Conservation (phyloP, 768 basidiomycete genomes). For the Boletus edulis region DNA sequence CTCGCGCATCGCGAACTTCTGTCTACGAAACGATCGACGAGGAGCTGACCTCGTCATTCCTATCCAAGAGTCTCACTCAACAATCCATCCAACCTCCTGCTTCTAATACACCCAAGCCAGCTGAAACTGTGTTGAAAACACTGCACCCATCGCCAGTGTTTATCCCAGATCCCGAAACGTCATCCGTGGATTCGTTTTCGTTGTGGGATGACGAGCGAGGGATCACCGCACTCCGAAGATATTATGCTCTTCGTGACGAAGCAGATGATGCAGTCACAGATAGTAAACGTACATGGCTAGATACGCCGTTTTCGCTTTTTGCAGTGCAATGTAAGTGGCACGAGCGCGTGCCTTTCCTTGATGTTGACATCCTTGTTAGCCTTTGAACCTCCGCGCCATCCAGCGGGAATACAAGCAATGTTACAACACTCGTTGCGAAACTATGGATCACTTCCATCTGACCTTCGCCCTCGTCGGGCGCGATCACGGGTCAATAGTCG, state of each 20-base stretch:
- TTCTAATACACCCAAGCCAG: constrained; percentile 29
- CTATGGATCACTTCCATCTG: constrained; percentile 71
- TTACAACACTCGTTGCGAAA: constrained; percentile 70
- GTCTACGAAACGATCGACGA: constrained; percentile 83
- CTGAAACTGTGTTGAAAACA: constrained; percentile 17
- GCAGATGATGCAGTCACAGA: constrained; percentile 63
- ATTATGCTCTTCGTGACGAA: constrained; percentile 68
- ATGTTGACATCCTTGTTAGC: constrained; percentile 38
- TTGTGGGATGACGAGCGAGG: constrained; percentile 72
- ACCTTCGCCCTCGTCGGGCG: constrained; percentile 58
- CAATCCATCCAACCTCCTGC: constrained; percentile 14
- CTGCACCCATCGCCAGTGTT: constrained; percentile 42
- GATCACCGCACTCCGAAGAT: constrained; percentile 59
- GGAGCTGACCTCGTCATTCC: constrained; percentile 43
- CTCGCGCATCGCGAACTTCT: constrained; percentile 60
- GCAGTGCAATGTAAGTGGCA: constrained; percentile 64
- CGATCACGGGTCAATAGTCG: constrained; percentile 71
- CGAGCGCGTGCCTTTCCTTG: neutral
- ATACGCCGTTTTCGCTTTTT: constrained; percentile 73
- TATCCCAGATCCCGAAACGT: constrained; percentile 56
- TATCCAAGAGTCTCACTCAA: constrained; percentile 27
- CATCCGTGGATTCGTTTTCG: constrained; percentile 42
- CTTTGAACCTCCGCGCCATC: constrained; percentile 66
- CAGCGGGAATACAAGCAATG: constrained; percentile 67
- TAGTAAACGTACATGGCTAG: constrained; percentile 62